Evolutionary conservation across 192 early-diverging fungal genomes (phyloP), one percentile per base, ranked within the genome.

Genomic region (Linnemannia zychae): DNA sequence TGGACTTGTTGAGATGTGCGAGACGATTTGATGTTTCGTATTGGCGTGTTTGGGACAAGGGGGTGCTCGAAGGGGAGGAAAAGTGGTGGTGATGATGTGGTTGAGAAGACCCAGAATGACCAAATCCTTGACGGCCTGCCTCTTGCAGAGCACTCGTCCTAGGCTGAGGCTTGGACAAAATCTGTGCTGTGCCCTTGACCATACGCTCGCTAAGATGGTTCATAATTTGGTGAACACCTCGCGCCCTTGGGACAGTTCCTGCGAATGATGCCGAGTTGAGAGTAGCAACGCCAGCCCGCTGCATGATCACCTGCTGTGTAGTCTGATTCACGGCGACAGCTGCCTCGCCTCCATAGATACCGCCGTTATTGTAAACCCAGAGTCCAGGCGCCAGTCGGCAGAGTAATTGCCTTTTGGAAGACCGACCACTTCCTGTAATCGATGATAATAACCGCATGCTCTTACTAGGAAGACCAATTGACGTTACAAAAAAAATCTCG

Each of bases 331-430:
- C 82, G 28, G 82, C 82, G 2, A 84, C 82, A 0, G 82, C 82
- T 31, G 82, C 82, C 57, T 84, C 82, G 17, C 82, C 77, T 67
- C 77, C 73, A 36, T 72, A 84, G 36, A 84, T 20, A 16, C 82
- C 82, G 18, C 82, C 82, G n/a, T 84, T 79, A 34, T 84, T 84
- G 60, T 84, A 84, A 15, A 84, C 44, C 82, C 82, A 84, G 47
- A 84, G 68, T 20, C 82, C 82, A 9, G 82, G 82, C 0, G 82
- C 82, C 17, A 84, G 72, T 68, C 77, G 67, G 44, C 82, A 84
- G 18, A 84, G 77, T 9, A 84, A 68, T 16, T 79, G 82, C 47
- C 60, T 49, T 18, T 79, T 84, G 37, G 82, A 72, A 20, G 76
- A 46, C 63, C 73, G 72, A 33, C 68, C 60, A 22, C 34, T 24